phyloP scores from a whole-genome alignment of 768 basidiomycete genomes.

The Trametes meyenii region DNA sequence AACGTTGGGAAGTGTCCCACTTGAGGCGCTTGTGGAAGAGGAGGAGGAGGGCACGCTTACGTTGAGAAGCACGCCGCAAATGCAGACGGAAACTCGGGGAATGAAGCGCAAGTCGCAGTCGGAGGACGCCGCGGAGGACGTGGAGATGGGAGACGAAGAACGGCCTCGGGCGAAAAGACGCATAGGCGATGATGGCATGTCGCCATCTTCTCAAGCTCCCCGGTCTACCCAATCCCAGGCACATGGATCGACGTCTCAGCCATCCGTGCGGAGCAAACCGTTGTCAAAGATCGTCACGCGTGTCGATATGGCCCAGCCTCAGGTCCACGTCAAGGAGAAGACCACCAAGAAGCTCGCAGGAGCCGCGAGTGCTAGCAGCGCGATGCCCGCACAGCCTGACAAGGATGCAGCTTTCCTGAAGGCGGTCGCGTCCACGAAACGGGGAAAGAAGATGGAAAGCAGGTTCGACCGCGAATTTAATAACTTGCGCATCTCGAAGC shows the following conservation, averaged over 20 bases:
- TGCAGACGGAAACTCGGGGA: slow-evolving; percentile 27
- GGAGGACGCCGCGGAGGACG: slow-evolving; percentile 39
- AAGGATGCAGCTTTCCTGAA: slow-evolving; percentile 70
- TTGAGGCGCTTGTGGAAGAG: slow-evolving; percentile 53
- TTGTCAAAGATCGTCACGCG: slow-evolving; percentile 29
- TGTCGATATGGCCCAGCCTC: slow-evolving; percentile 22
- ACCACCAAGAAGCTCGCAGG: slow-evolving; percentile 24
- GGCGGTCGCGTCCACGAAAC: slow-evolving; percentile 73
- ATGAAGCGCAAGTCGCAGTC: slow-evolving; percentile 45
- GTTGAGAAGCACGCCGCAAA: slow-evolving; percentile 15
- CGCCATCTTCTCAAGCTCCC: no score
- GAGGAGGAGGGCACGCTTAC: slow-evolving; percentile 48
- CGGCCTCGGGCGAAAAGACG: slow-evolving; percentile 41
- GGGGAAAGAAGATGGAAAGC: slow-evolving; percentile 68
- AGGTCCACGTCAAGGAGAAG: slow-evolving; percentile 20
- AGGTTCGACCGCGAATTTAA: slow-evolving; percentile 81
- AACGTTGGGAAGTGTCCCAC: slow-evolving; percentile 12
- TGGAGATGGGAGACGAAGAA: slow-evolving; percentile 40
- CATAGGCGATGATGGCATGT: slow-evolving; percentile 39
- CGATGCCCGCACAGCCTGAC: slow-evolving; percentile 55
- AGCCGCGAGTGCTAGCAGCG: slow-evolving; percentile 37
- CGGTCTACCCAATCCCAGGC: no score
- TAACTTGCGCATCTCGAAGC: slow-evolving; percentile 69
- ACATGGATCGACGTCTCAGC: slow-evolving; percentile 8
- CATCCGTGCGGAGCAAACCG: slow-evolving; percentile 28